phyloP scores from a whole-genome alignment of 192 early-diverging fungal species.

The Coemansia sp. region DNA sequence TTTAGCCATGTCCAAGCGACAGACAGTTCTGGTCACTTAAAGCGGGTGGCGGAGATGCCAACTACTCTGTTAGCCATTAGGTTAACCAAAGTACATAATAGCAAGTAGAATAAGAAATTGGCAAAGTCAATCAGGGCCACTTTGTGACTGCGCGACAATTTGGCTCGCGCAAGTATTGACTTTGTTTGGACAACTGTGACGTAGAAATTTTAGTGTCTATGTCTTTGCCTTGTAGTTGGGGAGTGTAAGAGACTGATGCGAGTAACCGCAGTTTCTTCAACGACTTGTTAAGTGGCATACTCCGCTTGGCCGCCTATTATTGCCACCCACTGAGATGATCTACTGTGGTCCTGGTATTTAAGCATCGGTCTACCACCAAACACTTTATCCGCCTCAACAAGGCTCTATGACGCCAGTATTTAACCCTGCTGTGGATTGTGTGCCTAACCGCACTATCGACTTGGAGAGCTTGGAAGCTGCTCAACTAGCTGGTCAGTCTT shows the following conservation, averaged over 20 bases:
- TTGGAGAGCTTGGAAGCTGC: not conserved
- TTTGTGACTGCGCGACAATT: constrained; percentile 11
- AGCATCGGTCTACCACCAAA: constrained; percentile 21
- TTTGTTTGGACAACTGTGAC: constrained; percentile 26
- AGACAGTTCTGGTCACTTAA: too few relatives aligned
- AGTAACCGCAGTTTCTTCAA: not conserved
- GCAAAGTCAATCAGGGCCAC: not conserved
- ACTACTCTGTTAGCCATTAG: too few relatives aligned
- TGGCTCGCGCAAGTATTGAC: constrained; percentile 30
- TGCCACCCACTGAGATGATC: constrained; percentile 14
- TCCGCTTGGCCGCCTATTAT: constrained; percentile 17
- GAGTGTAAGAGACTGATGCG: not conserved
- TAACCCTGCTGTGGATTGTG: not conserved
- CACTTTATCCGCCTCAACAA: not conserved
- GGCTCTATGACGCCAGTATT: not conserved
- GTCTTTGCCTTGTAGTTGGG: not conserved
- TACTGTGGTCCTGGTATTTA: constrained; percentile 23
- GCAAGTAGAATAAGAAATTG: too few relatives aligned
- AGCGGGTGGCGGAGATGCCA: too few relatives aligned
- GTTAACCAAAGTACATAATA: too few relatives aligned
- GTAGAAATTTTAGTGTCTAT: constrained; percentile 18
- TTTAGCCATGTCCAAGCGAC: too few relatives aligned
- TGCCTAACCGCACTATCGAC: constrained; percentile 7
- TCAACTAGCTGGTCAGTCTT: not conserved
- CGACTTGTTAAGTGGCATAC: not conserved